A percentile compares a stretch with the other conserved stretches of the same genome.
Evolutionary conservation across 1,284 basidiomycete genomes (phyloP).

Genomic region (Abortiporus biennis): DNA sequence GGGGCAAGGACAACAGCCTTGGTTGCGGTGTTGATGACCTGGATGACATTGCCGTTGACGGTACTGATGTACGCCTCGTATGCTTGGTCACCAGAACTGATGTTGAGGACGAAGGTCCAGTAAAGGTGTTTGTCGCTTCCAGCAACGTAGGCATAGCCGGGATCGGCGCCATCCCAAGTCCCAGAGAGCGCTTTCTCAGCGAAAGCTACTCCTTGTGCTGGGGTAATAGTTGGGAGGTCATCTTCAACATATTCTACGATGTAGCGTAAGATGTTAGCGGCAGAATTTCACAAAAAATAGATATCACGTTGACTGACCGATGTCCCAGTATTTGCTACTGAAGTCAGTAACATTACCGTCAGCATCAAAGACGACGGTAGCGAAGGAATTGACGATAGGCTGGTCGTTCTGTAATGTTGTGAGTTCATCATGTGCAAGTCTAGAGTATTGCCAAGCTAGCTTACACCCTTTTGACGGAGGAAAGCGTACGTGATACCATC

Average conservation of each 20-base stretch:
- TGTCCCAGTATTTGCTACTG: neutral
- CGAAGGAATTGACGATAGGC: neutral
- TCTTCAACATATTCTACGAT: neutral
- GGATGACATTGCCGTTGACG: too few relatives aligned
- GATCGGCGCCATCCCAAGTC: neutral
- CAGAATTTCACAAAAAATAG: neutral
- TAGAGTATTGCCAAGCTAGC: neutral
- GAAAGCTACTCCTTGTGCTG: neutral
- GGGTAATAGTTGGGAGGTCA: neutral
- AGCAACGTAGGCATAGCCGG: neutral
- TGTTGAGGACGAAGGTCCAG: neutral
- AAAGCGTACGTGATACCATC: neutral
- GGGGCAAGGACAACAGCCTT: too few relatives aligned
- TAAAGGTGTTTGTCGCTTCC: neutral
- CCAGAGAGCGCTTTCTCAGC: neutral
- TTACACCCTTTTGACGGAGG: slow-evolving; percentile 1
- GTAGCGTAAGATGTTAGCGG: neutral
- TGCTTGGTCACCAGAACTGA: too few relatives aligned
- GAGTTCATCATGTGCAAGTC: neutral
- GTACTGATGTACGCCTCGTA: too few relatives aligned
- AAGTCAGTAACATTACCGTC: neutral
- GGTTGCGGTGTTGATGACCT: too few relatives aligned
- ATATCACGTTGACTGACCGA: neutral
- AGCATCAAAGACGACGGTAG: slow-evolving; percentile 3
- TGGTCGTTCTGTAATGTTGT: slow-evolving; percentile 1